Evolutionary conservation across 257 asterid species (phyloP), one percentile per base, ranked within the genome.

Genomic region (Salvia miltiorrhiza): DNA sequence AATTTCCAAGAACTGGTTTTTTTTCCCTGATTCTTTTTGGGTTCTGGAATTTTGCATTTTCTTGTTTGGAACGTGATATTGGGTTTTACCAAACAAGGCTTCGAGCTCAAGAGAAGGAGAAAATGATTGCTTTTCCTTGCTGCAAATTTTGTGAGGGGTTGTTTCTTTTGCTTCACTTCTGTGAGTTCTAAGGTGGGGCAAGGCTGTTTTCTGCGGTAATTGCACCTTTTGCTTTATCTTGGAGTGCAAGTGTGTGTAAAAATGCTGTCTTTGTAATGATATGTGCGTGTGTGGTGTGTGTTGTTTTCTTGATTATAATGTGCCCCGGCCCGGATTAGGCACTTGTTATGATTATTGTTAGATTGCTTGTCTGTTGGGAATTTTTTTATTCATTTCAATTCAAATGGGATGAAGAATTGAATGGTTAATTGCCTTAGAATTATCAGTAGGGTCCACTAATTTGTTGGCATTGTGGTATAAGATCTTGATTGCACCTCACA

Each of bases 101-200:
- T 87, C 77, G 84, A 78, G 90, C 73, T 71, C 73, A 77, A 69
- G 85, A 74, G 88, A 80, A 50, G 80, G 78, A 64, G 76, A 75
- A 83, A 70, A 85, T 84, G 85, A 85, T 87, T 85, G 67, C 79
- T 74, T 78, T 76, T 76, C 44, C 57, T 11, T 28, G 74, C 67
- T 43, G 78, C 80, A 62, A 64, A 70, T 80, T 20, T 23, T 81
- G 11, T 80, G 73, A 66, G 76, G 82, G 79, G 70, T 62, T 79
- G 14, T 82, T 72, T 68, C 84, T 85, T 82, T 81, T 63, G 83
- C 77, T 83, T 78, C 78, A 82, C 85, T 87, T 77, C 83, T 52
- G 65, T 63, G 79, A 78, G 82, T 81, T 84, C 77, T 81, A 78
- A 76, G 78, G 79, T 84, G 86, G 83, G 82, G 69, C 57, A 74